Evolutionary conservation across 1,284 basidiomycete species (phyloP).

Genomic region (Puccinia coronata): DNA sequence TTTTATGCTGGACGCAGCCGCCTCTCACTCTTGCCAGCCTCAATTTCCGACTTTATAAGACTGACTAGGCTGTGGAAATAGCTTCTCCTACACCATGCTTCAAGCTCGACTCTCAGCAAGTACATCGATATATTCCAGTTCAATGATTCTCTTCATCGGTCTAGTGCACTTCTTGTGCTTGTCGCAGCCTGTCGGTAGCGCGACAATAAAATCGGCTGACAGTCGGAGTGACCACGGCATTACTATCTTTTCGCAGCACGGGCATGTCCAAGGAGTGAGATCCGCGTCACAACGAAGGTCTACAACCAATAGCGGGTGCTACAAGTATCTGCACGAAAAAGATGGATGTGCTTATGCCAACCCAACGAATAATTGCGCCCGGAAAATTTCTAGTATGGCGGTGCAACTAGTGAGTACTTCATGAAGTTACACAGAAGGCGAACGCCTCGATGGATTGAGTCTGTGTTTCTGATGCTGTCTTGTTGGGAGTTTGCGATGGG

Average conservation of each 20-base stretch:
- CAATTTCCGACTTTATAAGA: neutral
- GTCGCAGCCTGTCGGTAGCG: neutral
- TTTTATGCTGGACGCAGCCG: neutral
- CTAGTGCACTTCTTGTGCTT: neutral
- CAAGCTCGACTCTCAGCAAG: neutral
- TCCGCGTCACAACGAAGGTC: slow-evolving; percentile 5
- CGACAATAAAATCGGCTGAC: neutral
- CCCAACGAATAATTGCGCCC: slow-evolving; percentile 20
- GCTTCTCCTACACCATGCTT: neutral
- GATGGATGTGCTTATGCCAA: slow-evolving; percentile 22
- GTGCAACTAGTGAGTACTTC: neutral
- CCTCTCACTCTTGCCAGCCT: neutral
- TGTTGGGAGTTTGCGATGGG: slow-evolving; percentile 11
- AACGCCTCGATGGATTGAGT: neutral
- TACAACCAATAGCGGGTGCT: neutral
- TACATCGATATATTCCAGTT: neutral
- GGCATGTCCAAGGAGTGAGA: neutral
- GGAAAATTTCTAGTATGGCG: slow-evolving; percentile 24
- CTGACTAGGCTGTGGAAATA: neutral
- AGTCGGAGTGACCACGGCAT: neutral
- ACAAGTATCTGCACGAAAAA: neutral
- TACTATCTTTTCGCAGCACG: neutral
- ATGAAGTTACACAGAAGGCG: neutral
- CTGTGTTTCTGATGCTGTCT: neutral
- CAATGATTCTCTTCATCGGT: slow-evolving; percentile 5